Evolutionary conservation across 1,284 basidiomycete genomes (phyloP).

Genomic region (Fomitopsis pinicola): DNA sequence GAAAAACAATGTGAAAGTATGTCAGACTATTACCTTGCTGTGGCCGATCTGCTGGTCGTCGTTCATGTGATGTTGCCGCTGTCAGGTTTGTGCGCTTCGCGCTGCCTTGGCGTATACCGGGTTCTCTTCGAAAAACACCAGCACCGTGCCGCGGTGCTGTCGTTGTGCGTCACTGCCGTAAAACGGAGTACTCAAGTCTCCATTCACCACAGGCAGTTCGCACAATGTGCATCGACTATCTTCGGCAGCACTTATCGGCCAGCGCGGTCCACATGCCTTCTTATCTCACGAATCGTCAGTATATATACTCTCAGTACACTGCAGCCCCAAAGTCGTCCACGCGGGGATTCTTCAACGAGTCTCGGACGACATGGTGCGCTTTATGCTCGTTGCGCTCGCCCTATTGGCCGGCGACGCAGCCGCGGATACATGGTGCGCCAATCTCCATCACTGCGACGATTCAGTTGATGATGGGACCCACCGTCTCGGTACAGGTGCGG

Average conservation of each 20-base stretch:
- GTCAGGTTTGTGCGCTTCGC: not conserved
- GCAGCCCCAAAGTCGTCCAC: not conserved
- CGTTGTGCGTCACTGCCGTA: not conserved
- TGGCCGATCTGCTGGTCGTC: not conserved
- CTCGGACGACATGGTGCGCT: not conserved
- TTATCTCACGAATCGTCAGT: not conserved
- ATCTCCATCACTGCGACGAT: not conserved
- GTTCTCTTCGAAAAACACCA: too few species aligned
- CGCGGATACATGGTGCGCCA: slow-evolving; percentile 15
- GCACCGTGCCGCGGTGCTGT: too few species aligned
- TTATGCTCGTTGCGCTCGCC: not conserved
- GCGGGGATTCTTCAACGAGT: not conserved
- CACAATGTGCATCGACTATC: not conserved
- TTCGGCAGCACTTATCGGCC: not conserved
- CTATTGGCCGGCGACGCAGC: not conserved
- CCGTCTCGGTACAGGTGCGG: slow-evolving; percentile 47
- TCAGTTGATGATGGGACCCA: not conserved
- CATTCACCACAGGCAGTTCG: not conserved
- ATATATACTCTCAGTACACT: not conserved
- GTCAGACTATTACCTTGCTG: not conserved
- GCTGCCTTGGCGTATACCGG: too few species aligned
- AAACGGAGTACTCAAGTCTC: not conserved
- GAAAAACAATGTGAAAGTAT: slow-evolving; percentile 3
- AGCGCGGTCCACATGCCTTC: not conserved
- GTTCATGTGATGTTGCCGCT: not conserved